These are phyloP conservation scores for Kwoniella botswanensis DNA, from an alignment of 768 basidiomycete genomes.

Conservation along the genomic window DNA sequence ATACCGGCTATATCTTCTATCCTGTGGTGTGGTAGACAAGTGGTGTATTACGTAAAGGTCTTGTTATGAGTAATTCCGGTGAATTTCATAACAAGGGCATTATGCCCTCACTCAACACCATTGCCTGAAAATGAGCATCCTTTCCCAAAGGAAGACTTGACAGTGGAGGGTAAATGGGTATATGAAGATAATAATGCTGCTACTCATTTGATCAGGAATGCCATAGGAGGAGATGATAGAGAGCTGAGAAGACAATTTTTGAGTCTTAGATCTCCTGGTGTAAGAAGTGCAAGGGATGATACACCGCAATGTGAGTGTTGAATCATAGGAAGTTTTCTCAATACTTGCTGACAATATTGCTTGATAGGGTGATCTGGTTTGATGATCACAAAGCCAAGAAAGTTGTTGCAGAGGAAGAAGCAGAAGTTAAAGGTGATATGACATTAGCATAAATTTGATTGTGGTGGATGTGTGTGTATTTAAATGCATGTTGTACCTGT, in stretches of 20 bases:
- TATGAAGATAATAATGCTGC: conserved; percentile 36
- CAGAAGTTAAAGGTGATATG: background rate
- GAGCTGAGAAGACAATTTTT: conserved; percentile 7
- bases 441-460: background rate
- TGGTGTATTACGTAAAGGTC: too few species aligned
- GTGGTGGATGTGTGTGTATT: background rate
- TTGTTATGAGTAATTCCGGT: too few species aligned
- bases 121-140: background rate
- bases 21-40: too few species aligned
- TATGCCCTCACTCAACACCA: background rate
- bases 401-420: background rate
- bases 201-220: conserved; percentile 41
- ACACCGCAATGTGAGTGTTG: conserved; percentile 13
- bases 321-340: background rate
- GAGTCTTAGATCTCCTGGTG: conserved; percentile 5
- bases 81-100: too few species aligned
- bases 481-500: conserved; percentile 9
- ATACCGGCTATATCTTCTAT: too few species aligned
- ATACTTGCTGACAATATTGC: background rate
- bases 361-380: conserved; percentile 13
- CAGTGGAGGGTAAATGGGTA: conserved; percentile 29
- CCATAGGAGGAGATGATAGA: conserved; percentile 17
- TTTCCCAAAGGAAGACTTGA: conserved; percentile 8
- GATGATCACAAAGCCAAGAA: background rate
- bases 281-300: conserved; percentile 13